Percentiles rank a stretch among this genome's conserved stretches.
These are phyloP conservation scores for Serendipita vermifera DNA, from an alignment of 768 basidiomycete species.

Conservation along the genomic window DNA sequence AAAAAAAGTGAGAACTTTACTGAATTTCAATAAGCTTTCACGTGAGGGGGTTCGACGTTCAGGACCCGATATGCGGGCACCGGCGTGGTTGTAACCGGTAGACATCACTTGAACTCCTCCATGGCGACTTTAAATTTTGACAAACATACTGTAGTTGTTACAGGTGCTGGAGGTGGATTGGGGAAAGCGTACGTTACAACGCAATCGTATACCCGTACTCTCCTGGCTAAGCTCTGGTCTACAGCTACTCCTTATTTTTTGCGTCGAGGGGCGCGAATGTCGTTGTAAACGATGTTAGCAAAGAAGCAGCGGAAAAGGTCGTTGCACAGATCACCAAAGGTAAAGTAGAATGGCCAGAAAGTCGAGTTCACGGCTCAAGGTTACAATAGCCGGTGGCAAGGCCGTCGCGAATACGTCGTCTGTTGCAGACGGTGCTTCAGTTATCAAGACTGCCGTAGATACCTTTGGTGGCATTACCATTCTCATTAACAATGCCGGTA, in stretches of 20 bases:
- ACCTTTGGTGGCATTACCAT: constrained; percentile 75
- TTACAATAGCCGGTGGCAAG: constrained; percentile 64
- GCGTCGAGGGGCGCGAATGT: constrained; percentile 89
- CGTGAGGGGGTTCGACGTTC: not conserved
- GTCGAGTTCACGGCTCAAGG: not conserved
- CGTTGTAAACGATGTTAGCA: constrained; percentile 90
- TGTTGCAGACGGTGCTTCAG: constrained; percentile 72
- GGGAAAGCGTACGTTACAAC: constrained; percentile 62
- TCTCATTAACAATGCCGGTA: constrained; percentile 93
- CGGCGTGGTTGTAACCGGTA: not conserved
- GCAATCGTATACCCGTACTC: not conserved
- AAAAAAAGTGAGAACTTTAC: not conserved
- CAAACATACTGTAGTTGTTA: constrained; percentile 84
- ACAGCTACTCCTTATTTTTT: constrained; percentile 79
- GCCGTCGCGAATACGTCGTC: constrained; percentile 80
- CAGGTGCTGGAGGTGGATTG: constrained; percentile 91
- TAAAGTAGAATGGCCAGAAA: constrained; percentile 24
- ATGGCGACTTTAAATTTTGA: constrained; percentile 37
- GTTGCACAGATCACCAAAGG: constrained; percentile 79
- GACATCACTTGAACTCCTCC: constrained; percentile 4
- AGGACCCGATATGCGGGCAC: not conserved
- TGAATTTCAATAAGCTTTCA: not conserved
- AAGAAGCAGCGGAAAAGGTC: constrained; percentile 77
- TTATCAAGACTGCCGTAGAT: constrained; percentile 76
- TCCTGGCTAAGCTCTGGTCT: not conserved